phyloP scores from a whole-genome alignment of 306 rosid genomes.

The Oxytropis ochrocephala region DNA sequence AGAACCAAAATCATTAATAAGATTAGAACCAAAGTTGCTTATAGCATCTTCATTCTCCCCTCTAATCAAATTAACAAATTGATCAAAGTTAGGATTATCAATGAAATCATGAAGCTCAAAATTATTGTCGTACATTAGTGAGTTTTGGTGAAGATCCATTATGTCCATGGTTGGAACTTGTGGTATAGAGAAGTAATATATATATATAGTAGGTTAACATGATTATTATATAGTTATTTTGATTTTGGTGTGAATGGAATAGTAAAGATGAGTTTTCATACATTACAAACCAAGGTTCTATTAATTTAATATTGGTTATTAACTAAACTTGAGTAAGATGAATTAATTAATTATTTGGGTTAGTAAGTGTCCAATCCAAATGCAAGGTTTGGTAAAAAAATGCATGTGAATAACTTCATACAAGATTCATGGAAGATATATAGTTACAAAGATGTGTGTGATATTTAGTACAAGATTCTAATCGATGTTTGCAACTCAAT shows the following conservation, averaged over 20 bases:
- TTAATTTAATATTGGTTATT: too few species aligned
- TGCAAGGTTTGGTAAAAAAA: not conserved
- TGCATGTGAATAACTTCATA: not conserved
- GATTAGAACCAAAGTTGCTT: conserved; percentile 37
- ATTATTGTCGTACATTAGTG: conserved; percentile 24
- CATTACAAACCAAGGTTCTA: not conserved
- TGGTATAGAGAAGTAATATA: too few species aligned
- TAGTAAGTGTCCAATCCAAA: not conserved
- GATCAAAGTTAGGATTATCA: conserved; percentile 54
- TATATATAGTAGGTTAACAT: not conserved
- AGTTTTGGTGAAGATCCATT: conserved; percentile 34
- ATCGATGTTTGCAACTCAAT: not conserved
- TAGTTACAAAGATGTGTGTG: not conserved
- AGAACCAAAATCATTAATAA: conserved; percentile 21
- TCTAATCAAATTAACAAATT: conserved; percentile 59
- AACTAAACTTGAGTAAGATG: too few species aligned
- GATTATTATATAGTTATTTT: too few species aligned
- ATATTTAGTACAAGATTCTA: not conserved
- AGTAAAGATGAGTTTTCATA: not conserved
- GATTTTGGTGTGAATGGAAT: not conserved
- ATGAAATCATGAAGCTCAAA: conserved; percentile 55
- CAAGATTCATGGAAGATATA: not conserved
- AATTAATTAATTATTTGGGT: not conserved
- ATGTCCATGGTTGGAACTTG: not conserved
- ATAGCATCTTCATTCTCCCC: conserved; percentile 44